Conservation (phyloP, 495 filamentous ascomycete genomes). For the Darksidea phi region DNA sequence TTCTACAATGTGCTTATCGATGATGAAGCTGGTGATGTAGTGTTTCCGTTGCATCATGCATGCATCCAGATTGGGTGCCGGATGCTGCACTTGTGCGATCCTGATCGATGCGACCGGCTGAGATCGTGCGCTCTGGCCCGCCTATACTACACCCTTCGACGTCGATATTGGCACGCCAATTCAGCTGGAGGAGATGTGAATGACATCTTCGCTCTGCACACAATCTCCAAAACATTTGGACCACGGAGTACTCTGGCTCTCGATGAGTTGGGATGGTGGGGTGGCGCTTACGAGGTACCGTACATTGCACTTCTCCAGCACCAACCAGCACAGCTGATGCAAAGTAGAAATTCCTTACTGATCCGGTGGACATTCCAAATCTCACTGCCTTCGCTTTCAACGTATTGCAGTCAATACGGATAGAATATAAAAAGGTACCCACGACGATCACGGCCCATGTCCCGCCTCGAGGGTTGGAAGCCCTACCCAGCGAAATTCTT, state of each 20-base stretch:
- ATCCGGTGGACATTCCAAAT: neutral
- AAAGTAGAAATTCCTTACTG: conserved; percentile 1
- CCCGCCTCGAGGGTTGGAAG: neutral
- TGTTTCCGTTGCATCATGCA: neutral
- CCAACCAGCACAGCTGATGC: neutral
- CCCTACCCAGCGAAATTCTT: conserved; percentile 5
- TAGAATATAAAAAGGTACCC: neutral
- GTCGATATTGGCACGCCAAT: neutral
- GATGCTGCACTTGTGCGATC: neutral
- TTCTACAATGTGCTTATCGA: neutral
- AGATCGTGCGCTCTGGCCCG: neutral
- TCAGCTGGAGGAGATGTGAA: neutral
- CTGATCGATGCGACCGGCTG: neutral
- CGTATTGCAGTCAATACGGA: neutral
- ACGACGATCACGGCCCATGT: neutral
- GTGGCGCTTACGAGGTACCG: neutral
- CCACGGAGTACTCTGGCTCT: conserved; percentile 1
- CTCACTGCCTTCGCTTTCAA: neutral
- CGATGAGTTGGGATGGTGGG: conserved; percentile 9
- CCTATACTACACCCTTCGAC: neutral
- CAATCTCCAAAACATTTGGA: neutral
- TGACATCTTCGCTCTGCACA: conserved; percentile 6
- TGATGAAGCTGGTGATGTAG: neutral
- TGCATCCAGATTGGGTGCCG: conserved; percentile 1
- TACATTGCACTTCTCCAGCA: neutral